Conservation (phyloP, 163 green algal genomes). For the Chlorella variabilis region DNA sequence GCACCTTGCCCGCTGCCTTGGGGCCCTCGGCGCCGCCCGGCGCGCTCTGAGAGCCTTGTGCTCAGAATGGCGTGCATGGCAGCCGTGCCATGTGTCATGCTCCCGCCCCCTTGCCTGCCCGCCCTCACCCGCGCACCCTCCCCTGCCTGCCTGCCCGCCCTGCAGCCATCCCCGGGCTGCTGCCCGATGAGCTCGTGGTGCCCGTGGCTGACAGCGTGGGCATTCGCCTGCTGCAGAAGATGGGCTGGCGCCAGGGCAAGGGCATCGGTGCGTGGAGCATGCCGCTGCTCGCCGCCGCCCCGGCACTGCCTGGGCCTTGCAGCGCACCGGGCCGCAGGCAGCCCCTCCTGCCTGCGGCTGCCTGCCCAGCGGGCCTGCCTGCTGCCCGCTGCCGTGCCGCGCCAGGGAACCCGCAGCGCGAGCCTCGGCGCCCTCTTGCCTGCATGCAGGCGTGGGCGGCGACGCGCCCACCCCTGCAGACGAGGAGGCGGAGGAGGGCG, state of each 20-base stretch:
- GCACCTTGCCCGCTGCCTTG: background rate
- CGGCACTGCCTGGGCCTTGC: background rate
- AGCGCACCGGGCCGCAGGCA: background rate
- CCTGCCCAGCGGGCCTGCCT: background rate
- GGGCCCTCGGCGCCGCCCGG: too few species aligned
- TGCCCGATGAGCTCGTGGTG: constrained; percentile 80
- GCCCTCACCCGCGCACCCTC: too few species aligned
- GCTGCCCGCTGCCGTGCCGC: background rate
- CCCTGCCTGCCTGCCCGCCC: background rate
- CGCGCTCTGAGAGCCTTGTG: too few species aligned
- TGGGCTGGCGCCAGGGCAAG: constrained; percentile 93
- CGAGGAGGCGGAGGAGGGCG: constrained; percentile 9
- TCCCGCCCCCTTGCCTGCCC: background rate
- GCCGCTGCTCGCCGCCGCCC: too few species aligned
- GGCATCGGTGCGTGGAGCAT: constrained; percentile 73
- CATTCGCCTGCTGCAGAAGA: constrained; percentile 86
- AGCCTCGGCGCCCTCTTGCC: too few species aligned
- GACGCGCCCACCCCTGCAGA: background rate
- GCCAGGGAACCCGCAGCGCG: background rate
- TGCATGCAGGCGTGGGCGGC: background rate
- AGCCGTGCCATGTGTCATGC: too few species aligned
- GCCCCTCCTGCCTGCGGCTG: background rate
- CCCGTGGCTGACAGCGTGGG: constrained; percentile 81
- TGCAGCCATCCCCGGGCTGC: constrained; percentile 60
- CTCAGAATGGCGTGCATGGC: too few species aligned